Evolutionary conservation across 768 basidiomycete species (phyloP).

Genomic region (Mycena amicta): DNA sequence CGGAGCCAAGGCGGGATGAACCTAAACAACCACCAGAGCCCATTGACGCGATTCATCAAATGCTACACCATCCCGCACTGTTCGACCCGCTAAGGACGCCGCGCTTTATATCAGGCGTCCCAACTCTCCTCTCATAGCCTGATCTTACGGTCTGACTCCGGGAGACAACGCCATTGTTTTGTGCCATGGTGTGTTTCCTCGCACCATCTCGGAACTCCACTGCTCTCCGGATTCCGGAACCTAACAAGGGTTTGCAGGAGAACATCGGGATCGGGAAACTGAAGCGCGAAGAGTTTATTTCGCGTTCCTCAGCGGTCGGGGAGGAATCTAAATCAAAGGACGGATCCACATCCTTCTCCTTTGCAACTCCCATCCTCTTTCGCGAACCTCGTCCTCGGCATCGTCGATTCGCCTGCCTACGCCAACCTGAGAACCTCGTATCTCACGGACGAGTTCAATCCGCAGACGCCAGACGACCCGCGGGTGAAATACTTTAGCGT

Average conservation of each 20-base stretch:
- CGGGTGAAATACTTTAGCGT: slow-evolving; percentile 91
- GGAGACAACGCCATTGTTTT: slow-evolving; percentile 92
- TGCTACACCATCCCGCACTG: slow-evolving; percentile 77
- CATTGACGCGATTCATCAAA: slow-evolving; percentile 61
- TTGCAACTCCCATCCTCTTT: slow-evolving; percentile 80
- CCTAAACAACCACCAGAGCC: slow-evolving; percentile 24
- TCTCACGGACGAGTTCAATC: slow-evolving; percentile 82
- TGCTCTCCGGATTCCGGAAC: slow-evolving; percentile 2
- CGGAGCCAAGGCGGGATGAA: slow-evolving; percentile 15
- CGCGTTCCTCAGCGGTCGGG: slow-evolving; percentile 33
- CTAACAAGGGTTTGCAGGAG: slow-evolving; percentile 77
- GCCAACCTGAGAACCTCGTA: slow-evolving; percentile 88
- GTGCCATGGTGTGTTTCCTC: slow-evolving; percentile 80
- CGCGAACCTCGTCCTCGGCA: slow-evolving; percentile 81
- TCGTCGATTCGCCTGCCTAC: slow-evolving; percentile 96
- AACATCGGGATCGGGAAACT: slow-evolving; percentile 88
- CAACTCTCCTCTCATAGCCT: too few species aligned
- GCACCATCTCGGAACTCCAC: too few species aligned
- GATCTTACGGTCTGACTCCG: too few species aligned
- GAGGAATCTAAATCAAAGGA: too few species aligned
- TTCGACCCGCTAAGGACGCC: slow-evolving; percentile 79
- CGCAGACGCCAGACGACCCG: slow-evolving; percentile 73
- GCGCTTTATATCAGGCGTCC: too few species aligned
- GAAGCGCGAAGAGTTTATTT: slow-evolving; percentile 41
- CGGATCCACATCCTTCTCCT: slow-evolving; percentile 42